Percentiles rank a stretch among this genome's conserved stretches.
These are phyloP conservation scores for Pythium insidiosum DNA, from an alignment of 352 stramenopile genomes.

Conservation along the genomic window DNA sequence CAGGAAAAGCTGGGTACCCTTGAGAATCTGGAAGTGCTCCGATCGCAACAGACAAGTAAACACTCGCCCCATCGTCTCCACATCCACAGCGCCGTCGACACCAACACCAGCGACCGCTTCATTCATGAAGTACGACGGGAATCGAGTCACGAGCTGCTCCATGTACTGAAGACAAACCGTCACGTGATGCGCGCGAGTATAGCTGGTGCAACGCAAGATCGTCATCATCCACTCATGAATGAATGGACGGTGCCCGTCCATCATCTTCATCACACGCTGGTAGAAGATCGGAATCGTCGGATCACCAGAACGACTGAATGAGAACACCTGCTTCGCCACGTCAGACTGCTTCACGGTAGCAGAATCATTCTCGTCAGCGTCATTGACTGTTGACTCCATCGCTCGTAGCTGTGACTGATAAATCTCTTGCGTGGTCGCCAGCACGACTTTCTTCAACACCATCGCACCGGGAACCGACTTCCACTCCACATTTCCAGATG, in stretches of 20 bases:
- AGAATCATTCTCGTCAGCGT: not conserved
- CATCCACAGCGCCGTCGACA: conserved; percentile 18
- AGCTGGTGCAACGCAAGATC: conserved; percentile 58
- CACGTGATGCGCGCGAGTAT: conserved; percentile 64
- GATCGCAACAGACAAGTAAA: conserved; percentile 57
- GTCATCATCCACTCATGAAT: conserved; percentile 53
- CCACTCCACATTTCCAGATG: conserved; percentile 48
- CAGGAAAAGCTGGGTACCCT: conserved; percentile 56
- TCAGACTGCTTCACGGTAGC: conserved; percentile 19
- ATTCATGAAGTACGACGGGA: conserved; percentile 47
- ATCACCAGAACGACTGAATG: conserved; percentile 16
- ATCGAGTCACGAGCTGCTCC: conserved; percentile 40
- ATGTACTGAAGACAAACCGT: conserved; percentile 58
- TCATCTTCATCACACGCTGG: conserved; percentile 45
- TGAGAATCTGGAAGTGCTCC: conserved; percentile 70
- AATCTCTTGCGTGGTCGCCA: conserved; percentile 29
- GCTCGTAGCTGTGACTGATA: conserved; percentile 34
- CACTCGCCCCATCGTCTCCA: conserved; percentile 30
- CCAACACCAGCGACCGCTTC: conserved; percentile 4
- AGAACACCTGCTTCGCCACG: conserved; percentile 32
- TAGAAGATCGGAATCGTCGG: conserved; percentile 33
- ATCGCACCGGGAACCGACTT: conserved; percentile 44
- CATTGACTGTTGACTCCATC: conserved; percentile 28
- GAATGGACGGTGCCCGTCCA: conserved; percentile 33
- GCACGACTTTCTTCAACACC: conserved; percentile 29